Percentiles rank a stretch among this genome's conserved stretches.
Evolutionary conservation across 176 grass and related monocot species (phyloP).

Genomic region (Musa itinerans): DNA sequence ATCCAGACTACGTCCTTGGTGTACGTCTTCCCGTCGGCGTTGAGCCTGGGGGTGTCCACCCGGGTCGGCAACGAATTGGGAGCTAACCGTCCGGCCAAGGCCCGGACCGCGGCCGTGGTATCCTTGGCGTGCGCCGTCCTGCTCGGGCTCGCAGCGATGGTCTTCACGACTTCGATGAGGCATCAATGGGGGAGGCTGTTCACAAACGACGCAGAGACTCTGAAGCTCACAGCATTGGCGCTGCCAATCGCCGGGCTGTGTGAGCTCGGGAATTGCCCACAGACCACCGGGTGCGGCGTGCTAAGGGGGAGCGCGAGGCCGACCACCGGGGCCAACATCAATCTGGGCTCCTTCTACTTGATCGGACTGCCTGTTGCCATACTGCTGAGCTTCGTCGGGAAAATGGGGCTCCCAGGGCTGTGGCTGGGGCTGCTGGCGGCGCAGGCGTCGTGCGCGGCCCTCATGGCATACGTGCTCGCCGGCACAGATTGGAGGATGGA

Average conservation of each 20-base stretch:
- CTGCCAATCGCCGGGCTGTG: conserved; percentile 87
- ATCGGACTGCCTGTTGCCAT: conserved; percentile 92
- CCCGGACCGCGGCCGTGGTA: conserved; percentile 41
- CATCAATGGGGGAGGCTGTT: conserved; percentile 63
- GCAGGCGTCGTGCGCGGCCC: conserved; percentile 58
- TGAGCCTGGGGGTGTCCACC: conserved; percentile 79
- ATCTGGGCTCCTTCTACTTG: conserved; percentile 83
- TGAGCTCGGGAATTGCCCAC: conserved; percentile 89
- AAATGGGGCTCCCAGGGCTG: conserved; percentile 72
- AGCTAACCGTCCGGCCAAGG: conserved; percentile 32
- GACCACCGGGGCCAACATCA: conserved; percentile 59
- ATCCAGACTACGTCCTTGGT: conserved; percentile 86
- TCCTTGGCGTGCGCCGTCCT: conserved; percentile 38
- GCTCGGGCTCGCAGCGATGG: conserved; percentile 37
- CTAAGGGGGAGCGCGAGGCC: conserved; percentile 78
- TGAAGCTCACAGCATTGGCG: conserved; percentile 52
- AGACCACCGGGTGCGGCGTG: conserved; percentile 90
- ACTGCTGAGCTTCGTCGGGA: conserved; percentile 43
- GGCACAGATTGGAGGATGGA: conserved; percentile 66
- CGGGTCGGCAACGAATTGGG: conserved; percentile 77
- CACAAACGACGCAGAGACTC: conserved; percentile 56
- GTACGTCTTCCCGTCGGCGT: conserved; percentile 81
- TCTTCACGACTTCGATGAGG: conserved; percentile 67
- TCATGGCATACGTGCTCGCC: conserved; percentile 58
- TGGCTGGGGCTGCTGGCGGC: conserved; percentile 87